Conservation (phyloP, 192 early-diverging fungal genomes). For the Coemansia sp. region DNA sequence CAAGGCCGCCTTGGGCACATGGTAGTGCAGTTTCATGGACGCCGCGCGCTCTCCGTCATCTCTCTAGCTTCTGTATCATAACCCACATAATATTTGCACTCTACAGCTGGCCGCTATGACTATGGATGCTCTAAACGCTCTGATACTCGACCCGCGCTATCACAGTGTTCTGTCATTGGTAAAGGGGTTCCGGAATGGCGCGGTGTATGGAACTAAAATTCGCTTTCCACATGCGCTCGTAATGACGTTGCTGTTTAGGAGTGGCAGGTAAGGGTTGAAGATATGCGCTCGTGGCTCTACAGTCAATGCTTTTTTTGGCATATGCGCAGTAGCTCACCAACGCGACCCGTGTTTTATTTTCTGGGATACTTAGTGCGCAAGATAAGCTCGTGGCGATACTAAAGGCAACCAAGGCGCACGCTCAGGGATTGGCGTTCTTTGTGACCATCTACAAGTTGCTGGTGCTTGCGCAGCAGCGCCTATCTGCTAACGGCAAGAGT, state of each 20-base stretch:
- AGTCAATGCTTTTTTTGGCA: neutral
- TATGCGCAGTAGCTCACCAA: neutral
- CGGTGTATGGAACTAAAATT: slow-evolving; percentile 95
- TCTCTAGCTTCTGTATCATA: neutral
- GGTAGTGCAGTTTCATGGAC: neutral
- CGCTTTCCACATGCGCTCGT: slow-evolving; percentile 96
- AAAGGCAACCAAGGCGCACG: slow-evolving; percentile 85
- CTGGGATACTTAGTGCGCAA: slow-evolving; percentile 57
- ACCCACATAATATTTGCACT: neutral
- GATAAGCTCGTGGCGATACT: slow-evolving; percentile 76
- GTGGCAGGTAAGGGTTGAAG: slow-evolving; percentile 63
- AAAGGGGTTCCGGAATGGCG: slow-evolving; percentile 91
- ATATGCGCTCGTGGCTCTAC: neutral
- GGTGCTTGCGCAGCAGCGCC: slow-evolving; percentile 70
- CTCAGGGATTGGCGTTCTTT: slow-evolving; percentile 85
- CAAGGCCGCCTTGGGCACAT: neutral
- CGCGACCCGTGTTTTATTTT: neutral
- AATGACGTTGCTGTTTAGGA: slow-evolving; percentile 92
- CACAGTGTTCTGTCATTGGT: slow-evolving; percentile 80
- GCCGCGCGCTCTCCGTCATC: neutral
- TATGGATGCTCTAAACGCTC: slow-evolving; percentile 24
- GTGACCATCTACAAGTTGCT: slow-evolving; percentile 93
- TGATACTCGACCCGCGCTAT: slow-evolving; percentile 70
- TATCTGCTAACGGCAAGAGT: slow-evolving; percentile 72
- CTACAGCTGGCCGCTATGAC: neutral